Conservation (phyloP, 345 rosid genomes). For the Populus davidiana region DNA sequence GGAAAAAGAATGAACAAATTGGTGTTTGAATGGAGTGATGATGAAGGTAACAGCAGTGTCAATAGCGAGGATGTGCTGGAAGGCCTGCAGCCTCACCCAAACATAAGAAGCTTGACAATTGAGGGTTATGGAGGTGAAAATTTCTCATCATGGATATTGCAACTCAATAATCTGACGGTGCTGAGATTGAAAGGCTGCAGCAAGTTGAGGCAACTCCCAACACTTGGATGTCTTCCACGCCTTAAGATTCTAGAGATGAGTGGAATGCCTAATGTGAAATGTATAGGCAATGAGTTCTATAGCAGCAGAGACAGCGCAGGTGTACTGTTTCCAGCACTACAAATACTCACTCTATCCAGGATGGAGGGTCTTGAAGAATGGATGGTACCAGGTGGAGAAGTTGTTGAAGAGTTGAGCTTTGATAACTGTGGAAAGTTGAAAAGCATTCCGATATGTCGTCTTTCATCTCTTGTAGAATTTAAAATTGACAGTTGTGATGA, state of each 20-base stretch:
- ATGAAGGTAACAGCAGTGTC: too few relatives aligned
- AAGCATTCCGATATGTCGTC: slow-evolving; percentile 8
- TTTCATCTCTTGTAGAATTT: background rate
- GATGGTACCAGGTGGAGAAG: background rate
- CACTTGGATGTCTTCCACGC: background rate
- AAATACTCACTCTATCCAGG: background rate
- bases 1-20: too few relatives aligned
- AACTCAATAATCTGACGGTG: too few relatives aligned
- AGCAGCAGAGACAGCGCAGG: background rate
- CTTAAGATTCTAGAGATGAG: background rate
- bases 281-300: slow-evolving; percentile 4
- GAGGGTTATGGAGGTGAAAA: too few relatives aligned
- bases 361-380: slow-evolving; percentile 15
- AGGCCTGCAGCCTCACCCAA: too few relatives aligned
- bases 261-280: background rate
- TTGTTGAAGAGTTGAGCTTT: slow-evolving; percentile 2
- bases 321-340: slow-evolving; percentile 12
- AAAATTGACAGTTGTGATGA: background rate
- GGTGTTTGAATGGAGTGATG: too few relatives aligned
- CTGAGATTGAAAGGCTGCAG: too few relatives aligned
- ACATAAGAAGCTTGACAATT: too few relatives aligned
- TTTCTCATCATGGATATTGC: too few relatives aligned
- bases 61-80: too few relatives aligned
- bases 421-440: background rate
- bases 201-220: too few relatives aligned